Percentiles rank a stretch among this genome's conserved stretches.
Conservation (phyloP, 306 rosid species). For the Gastrolobium villosum region DNA sequence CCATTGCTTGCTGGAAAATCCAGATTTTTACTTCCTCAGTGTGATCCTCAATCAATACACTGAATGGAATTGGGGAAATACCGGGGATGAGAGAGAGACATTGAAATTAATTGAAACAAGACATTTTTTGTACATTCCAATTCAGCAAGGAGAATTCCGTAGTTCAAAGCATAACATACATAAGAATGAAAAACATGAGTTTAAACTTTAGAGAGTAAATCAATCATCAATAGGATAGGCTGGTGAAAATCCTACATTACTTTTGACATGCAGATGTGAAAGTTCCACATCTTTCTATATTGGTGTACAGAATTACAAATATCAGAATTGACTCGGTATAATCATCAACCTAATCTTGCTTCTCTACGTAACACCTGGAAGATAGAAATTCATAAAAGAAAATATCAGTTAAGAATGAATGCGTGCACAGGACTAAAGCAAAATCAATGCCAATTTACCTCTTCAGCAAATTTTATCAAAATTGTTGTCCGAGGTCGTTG, state of each 20-base stretch:
- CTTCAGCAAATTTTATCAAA: constrained; percentile 90
- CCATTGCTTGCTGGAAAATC: neutral
- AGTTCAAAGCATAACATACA: constrained; percentile 37
- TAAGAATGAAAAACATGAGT: constrained; percentile 11
- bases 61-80: neutral
- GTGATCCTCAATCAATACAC: neutral
- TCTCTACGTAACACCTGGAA: constrained; percentile 89
- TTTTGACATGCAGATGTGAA: constrained; percentile 34
- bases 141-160: constrained; percentile 9
- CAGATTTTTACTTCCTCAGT: neutral
- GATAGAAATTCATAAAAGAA: constrained; percentile 43
- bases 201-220: neutral
- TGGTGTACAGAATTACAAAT: constrained; percentile 49
- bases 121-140: constrained; percentile 41
- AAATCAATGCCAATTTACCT: constrained; percentile 62
- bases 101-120: constrained; percentile 18
- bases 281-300: constrained; percentile 45
- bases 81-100: neutral
- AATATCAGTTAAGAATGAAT: constrained; percentile 14
- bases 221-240: neutral
- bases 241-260: constrained; percentile 34
- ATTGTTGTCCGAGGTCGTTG: constrained; percentile 97
- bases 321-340: constrained; percentile 35
- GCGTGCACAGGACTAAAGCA: neutral
- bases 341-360: constrained; percentile 86